phyloP scores from a whole-genome alignment of 345 rosid genomes.

The Brassica incana region DNA sequence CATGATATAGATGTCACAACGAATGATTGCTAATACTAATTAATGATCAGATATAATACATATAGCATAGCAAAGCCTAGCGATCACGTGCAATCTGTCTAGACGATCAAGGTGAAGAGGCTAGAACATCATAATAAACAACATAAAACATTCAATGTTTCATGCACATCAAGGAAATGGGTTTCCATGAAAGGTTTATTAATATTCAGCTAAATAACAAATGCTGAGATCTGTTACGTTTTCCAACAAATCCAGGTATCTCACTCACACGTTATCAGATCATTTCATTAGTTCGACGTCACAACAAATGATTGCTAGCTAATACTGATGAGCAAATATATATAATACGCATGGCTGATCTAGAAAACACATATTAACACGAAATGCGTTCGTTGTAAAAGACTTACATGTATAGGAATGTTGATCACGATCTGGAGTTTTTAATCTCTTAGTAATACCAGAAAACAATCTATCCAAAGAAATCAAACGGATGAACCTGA shows the following conservation, averaged over 20 bases:
- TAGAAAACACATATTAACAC: not conserved
- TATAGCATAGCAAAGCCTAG: too few species aligned
- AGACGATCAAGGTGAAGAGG: too few species aligned
- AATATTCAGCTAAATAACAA: too few species aligned
- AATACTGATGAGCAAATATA: not conserved
- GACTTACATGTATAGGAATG: slow-evolving; percentile 22
- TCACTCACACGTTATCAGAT: not conserved
- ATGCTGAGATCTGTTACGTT: too few species aligned
- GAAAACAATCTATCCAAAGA: not conserved
- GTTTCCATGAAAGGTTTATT: too few species aligned
- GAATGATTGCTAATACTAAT: too few species aligned
- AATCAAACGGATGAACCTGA: slow-evolving; percentile 19
- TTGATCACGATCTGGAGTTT: slow-evolving; percentile 14
- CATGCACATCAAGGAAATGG: not conserved
- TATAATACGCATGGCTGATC: not conserved
- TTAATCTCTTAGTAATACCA: not conserved
- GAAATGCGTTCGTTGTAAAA: not conserved
- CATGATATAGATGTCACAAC: too few species aligned
- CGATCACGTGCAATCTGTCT: too few species aligned
- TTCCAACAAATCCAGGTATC: not conserved
- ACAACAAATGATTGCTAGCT: not conserved
- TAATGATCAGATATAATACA: too few species aligned
- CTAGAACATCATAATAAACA: not conserved
- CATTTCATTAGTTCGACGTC: not conserved
- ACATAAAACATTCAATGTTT: not conserved